A percentile compares a stretch with the other conserved stretches of the same genome.
phyloP scores from a whole-genome alignment of 768 basidiomycete species.

The button mushroom (Agaricus bisporus) region DNA sequence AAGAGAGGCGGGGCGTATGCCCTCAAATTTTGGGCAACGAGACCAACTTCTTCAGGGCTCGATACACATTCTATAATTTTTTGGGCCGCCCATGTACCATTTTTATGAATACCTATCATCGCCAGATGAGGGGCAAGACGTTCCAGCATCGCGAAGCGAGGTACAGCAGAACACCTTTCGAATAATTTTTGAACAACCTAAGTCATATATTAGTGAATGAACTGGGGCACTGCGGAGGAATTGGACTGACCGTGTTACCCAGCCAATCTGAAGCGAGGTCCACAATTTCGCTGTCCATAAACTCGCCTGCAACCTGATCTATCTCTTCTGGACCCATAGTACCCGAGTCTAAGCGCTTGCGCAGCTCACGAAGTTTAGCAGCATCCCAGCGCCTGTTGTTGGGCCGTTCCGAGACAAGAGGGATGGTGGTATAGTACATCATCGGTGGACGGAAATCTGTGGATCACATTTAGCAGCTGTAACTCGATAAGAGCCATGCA shows the following conservation, averaged over 20 bases:
- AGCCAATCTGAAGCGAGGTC: slow-evolving; percentile 97
- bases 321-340: slow-evolving; percentile 80
- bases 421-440: slow-evolving; percentile 96
- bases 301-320: slow-evolving; percentile 84
- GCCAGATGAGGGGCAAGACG: slow-evolving; percentile 91
- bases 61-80: slow-evolving; percentile 97
- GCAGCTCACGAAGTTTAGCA: slow-evolving; percentile 86
- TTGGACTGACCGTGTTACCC: slow-evolving; percentile 75
- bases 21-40: slow-evolving; percentile 82
- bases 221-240: background rate
- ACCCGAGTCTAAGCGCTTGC: slow-evolving; percentile 91
- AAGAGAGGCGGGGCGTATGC: slow-evolving; percentile 92
- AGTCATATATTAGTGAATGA: slow-evolving; percentile 6
- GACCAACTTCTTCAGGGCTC: slow-evolving; percentile 75
- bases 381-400: slow-evolving; percentile 92
- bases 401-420: slow-evolving; percentile 77
- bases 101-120: slow-evolving; percentile 98
- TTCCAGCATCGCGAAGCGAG: slow-evolving; percentile 88
- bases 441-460: slow-evolving; percentile 87
- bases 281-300: slow-evolving; percentile 91
- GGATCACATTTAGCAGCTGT: slow-evolving; percentile 5
- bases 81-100: slow-evolving; percentile 99
- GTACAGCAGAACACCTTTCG: slow-evolving; percentile 73
- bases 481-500: background rate
- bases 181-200: slow-evolving; percentile 97